Evolutionary conservation across 192 early-diverging fungal genomes (phyloP).

Genomic region (Thamnidium elegans): DNA sequence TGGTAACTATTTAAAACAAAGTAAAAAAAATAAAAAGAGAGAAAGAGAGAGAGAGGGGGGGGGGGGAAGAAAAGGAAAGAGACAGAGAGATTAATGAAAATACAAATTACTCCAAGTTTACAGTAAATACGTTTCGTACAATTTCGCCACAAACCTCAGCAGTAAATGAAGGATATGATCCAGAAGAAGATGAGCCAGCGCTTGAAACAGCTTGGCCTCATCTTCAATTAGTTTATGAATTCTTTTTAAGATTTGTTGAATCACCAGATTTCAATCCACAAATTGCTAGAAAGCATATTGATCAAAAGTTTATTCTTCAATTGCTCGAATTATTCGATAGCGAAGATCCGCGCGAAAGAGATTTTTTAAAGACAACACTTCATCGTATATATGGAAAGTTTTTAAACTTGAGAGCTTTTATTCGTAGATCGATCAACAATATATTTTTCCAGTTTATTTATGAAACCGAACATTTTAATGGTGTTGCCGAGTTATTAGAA

Average conservation of each 20-base stretch:
- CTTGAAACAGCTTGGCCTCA: slow-evolving; percentile 98
- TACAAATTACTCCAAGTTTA: slow-evolving; percentile 59
- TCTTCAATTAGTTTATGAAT: slow-evolving; percentile 96
- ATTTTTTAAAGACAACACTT: slow-evolving; percentile 97
- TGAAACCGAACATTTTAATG: slow-evolving; percentile 95
- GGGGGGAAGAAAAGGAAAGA: background rate
- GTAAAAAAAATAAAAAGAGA: background rate
- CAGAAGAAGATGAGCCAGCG: slow-evolving; percentile 99
- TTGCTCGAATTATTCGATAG: slow-evolving; percentile 96
- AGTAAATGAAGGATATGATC: slow-evolving; percentile 85
- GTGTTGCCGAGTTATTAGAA: slow-evolving; percentile 96
- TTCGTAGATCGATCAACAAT: slow-evolving; percentile 96
- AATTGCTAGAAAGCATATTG: slow-evolving; percentile 96
- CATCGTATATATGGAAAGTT: slow-evolving; percentile 99
- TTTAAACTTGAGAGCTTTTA: slow-evolving; percentile 94
- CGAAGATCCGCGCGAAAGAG: slow-evolving; percentile 98
- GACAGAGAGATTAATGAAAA: background rate
- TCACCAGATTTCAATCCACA: slow-evolving; percentile 97
- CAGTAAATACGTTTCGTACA: slow-evolving; percentile 92
- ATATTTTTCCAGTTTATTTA: slow-evolving; percentile 99
- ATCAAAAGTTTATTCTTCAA: slow-evolving; percentile 93
- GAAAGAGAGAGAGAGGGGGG: background rate
- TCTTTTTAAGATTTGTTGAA: slow-evolving; percentile 98
- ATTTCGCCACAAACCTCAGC: slow-evolving; percentile 94
- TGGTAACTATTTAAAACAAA: slow-evolving; percentile 59